phyloP scores from a whole-genome alignment of 129 eudicot genomes.

The Solidago caesia region DNA sequence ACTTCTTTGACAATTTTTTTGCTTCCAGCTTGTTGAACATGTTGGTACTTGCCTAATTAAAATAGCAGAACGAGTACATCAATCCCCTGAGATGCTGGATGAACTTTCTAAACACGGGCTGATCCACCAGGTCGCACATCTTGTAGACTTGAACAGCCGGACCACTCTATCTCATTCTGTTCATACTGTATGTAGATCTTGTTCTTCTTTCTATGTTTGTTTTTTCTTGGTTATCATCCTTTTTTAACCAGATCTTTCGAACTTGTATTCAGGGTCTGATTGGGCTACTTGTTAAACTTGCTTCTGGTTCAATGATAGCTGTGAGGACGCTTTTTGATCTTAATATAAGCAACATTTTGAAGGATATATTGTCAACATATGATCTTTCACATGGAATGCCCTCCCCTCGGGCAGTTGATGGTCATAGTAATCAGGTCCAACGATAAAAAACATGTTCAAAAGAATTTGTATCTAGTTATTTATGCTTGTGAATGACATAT shows the following conservation, averaged over 20 bases:
- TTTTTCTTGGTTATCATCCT: neutral
- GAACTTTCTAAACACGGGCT: slow-evolving; percentile 77
- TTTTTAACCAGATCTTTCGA: slow-evolving; percentile 4
- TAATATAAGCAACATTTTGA: slow-evolving; percentile 64
- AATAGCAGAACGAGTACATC: slow-evolving; percentile 58
- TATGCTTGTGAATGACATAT: slow-evolving; percentile 12
- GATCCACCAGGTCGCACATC: slow-evolving; percentile 76
- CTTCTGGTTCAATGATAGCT: slow-evolving; percentile 79
- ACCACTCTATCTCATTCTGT: slow-evolving; percentile 60
- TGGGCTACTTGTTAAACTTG: slow-evolving; percentile 78
- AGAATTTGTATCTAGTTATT: neutral
- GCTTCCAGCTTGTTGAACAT: slow-evolving; percentile 84
- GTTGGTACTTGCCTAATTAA: slow-evolving; percentile 76
- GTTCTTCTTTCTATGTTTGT: neutral
- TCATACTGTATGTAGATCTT: slow-evolving; percentile 52
- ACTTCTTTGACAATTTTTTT: slow-evolving; percentile 18
- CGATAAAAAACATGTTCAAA: neutral
- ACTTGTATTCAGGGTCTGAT: slow-evolving; percentile 61
- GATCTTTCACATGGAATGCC: slow-evolving; percentile 64
- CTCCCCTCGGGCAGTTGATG: slow-evolving; percentile 59
- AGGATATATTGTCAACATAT: slow-evolving; percentile 56
- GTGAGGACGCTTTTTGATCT: slow-evolving; percentile 68
- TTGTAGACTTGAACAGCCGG: slow-evolving; percentile 61
- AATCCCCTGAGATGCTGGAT: slow-evolving; percentile 62
- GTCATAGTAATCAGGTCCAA: slow-evolving; percentile 59